phyloP scores from a whole-genome alignment of 2,329 filamentous ascomycete species.

The Ophiocordyceps camponoti-floridani region DNA sequence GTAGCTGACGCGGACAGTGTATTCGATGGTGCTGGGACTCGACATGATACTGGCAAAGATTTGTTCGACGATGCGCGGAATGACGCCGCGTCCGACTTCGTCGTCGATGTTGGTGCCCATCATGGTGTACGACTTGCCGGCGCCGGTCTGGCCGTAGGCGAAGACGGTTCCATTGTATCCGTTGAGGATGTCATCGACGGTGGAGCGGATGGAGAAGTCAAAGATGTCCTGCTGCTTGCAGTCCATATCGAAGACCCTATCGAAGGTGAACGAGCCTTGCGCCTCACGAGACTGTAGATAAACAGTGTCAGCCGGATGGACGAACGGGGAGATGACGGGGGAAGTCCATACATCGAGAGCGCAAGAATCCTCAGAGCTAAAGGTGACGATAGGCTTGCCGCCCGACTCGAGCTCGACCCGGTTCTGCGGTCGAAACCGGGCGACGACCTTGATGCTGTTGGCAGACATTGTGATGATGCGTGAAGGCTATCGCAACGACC shows the following conservation, averaged over 20 bases:
- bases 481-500: neutral
- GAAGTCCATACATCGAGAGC: slow-evolving; percentile 49
- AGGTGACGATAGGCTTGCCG: slow-evolving; percentile 80
- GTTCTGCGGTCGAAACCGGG: slow-evolving; percentile 95
- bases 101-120: slow-evolving; percentile 68
- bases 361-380: slow-evolving; percentile 81
- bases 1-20: slow-evolving; percentile 95
- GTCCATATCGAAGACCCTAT: slow-evolving; percentile 90
- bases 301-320: slow-evolving; percentile 7
- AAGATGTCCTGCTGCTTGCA: slow-evolving; percentile 88
- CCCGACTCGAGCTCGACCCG: slow-evolving; percentile 78
- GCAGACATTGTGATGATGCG: slow-evolving; percentile 19
- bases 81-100: slow-evolving; percentile 75
- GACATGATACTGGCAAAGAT: slow-evolving; percentile 91
- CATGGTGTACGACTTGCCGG: slow-evolving; percentile 99
- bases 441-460: slow-evolving; percentile 74
- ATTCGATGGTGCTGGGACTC: slow-evolving; percentile 86
- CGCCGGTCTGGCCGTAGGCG: slow-evolving; percentile 94
- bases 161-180: slow-evolving; percentile 99
- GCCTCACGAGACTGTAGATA: slow-evolving; percentile 58
- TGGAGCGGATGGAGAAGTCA: slow-evolving; percentile 90
- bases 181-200: slow-evolving; percentile 95
- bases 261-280: slow-evolving; percentile 81
- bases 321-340: neutral
- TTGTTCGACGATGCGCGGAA: slow-evolving; percentile 91